phyloP scores from a whole-genome alignment of 2,329 filamentous ascomycete genomes.

The Mycosphaerella sp. region DNA sequence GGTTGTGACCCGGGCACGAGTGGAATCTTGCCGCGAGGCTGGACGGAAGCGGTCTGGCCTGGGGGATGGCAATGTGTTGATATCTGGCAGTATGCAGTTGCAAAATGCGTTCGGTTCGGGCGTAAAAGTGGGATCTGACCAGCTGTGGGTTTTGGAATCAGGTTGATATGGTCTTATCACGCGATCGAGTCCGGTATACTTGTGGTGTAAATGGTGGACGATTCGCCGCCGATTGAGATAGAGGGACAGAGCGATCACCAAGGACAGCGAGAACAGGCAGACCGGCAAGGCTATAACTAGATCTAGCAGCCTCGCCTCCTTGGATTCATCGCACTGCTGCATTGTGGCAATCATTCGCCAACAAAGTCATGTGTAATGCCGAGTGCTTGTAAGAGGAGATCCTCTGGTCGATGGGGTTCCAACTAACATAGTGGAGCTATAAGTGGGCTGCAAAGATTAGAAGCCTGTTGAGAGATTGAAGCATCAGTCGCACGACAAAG shows the following conservation, averaged over 20 bases:
- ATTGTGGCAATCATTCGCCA: neutral
- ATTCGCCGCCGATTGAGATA: constrained; percentile 6
- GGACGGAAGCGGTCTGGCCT: constrained; percentile 2
- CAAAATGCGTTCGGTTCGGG: neutral
- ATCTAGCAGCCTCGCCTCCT: neutral
- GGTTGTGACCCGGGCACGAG: neutral
- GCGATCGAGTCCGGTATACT: neutral
- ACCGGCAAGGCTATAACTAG: constrained; percentile 8
- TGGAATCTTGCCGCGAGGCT: neutral
- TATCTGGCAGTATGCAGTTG: constrained; percentile 1
- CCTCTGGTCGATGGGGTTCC: too few relatives aligned
- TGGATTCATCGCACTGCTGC: neutral
- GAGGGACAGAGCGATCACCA: neutral
- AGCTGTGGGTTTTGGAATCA: neutral
- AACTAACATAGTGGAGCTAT: neutral
- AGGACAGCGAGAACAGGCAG: neutral
- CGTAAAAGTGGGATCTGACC: neutral
- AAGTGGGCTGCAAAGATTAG: neutral
- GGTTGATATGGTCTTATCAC: neutral
- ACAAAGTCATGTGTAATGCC: neutral
- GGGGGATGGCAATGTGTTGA: neutral
- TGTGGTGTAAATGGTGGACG: constrained; percentile 6
- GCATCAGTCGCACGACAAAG: neutral
- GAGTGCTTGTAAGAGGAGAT: neutral
- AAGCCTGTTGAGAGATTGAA: neutral